Evolutionary conservation across 2,329 filamentous ascomycete species (phyloP), one percentile per base, ranked within the genome.

Genomic region (Scleromitrula shiraiana): DNA sequence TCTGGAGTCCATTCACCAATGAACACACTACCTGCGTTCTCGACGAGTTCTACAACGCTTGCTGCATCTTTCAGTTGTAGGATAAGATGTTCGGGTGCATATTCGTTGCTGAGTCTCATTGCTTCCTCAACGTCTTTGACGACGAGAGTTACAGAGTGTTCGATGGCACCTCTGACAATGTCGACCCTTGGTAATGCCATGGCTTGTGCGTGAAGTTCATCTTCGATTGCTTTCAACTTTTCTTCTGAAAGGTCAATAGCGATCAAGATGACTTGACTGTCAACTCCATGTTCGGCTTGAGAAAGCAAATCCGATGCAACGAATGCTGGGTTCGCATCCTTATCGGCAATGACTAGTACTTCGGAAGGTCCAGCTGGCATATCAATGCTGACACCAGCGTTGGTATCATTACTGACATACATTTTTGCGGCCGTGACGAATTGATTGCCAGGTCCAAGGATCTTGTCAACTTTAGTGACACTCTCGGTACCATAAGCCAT

Each of bases 371-470:
- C 93, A 29, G 93, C 93, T 9, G 93, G 93, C 93, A 98, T 98
- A 64, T 98, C 93, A 61, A 98, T 98, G 67, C 88, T 84, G 33
- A 96, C 90, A 19, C 88, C 86, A 10, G 93, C 93, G 51, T 89
- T 94, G 37, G 93, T 97, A 65, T 98, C 93, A 67, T 98, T 98
- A 68, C 85, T 88, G 36, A 98, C 93, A 59, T 90, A 77, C 93
- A 98, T 98, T 78, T 98, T 98, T 44, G 88, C 93, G 0, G 93
- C 93, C 0, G 93, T 98, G 33, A 98, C 93, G 64, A 97, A 98
- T 67, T 97, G 93, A 69, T 98, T 98, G 29, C 93, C 93, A 2
- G 93, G 93, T 0, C 93, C 93, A 10, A 97, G 80, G 59, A 98
- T 96, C 78, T 98, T 98, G 75, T 98, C 93, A 7, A 98, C 93